Conservation (phyloP, 2,329 filamentous ascomycete genomes). For the Fusarium guadeloupense region DNA sequence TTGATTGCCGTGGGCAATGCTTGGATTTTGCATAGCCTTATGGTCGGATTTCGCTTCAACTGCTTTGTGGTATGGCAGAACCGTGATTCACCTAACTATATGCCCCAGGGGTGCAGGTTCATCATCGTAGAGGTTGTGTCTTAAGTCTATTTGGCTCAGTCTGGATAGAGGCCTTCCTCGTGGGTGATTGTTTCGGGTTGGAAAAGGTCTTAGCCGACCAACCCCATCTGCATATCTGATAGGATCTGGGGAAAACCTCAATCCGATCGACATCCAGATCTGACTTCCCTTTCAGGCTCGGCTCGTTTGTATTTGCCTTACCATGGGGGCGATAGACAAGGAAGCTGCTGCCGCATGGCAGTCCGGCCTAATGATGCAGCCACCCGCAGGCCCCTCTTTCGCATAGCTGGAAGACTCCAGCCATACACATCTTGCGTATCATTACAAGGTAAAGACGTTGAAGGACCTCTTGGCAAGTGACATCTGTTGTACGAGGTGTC, state of each 20-base stretch:
- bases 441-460: conserved; percentile 14
- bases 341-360: conserved; percentile 25
- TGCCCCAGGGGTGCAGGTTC: conserved; percentile 4
- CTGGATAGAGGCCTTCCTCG: background rate
- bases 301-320: conserved; percentile 18
- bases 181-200: conserved; percentile 21
- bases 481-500: conserved; percentile 39
- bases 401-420: conserved; percentile 21
- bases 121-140: conserved; percentile 5
- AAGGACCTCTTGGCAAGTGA: conserved; percentile 28
- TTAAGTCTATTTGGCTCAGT: background rate
- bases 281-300: conserved; percentile 12
- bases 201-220: conserved; percentile 10
- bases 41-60: conserved; percentile 27
- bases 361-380: conserved; percentile 23
- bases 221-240: conserved; percentile 14
- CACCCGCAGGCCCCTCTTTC: conserved; percentile 16
- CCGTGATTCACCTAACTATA: conserved; percentile 3
- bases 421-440: conserved; percentile 23
- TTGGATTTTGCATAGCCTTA: conserved; percentile 13
- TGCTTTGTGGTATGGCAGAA: conserved; percentile 13
- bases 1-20: conserved; percentile 6
- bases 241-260: conserved; percentile 30
- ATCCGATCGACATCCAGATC: conserved; percentile 30
- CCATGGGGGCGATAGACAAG: conserved; percentile 8